Percentiles rank a stretch among this genome's conserved stretches.
phyloP scores from a whole-genome alignment of 2,329 filamentous ascomycete genomes.

The Colletotrichum brevisporum region DNA sequence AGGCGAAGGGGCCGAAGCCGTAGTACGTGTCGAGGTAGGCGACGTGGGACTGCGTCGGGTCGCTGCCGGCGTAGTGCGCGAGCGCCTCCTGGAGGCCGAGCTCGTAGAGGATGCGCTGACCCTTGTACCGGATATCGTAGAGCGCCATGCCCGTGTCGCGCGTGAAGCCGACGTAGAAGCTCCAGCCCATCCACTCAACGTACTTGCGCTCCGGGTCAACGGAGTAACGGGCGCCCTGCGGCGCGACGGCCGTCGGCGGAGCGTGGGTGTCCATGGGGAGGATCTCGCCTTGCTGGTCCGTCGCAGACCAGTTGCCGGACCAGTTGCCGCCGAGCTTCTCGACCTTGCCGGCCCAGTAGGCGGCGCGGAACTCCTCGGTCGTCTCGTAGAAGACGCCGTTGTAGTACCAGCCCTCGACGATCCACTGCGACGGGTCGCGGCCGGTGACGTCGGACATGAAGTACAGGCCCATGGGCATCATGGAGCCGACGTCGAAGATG shows the following conservation, averaged over 20 bases:
- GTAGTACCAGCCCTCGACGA: constrained; percentile 66
- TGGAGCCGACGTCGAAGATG: constrained; percentile 57
- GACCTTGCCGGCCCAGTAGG: constrained; percentile 59
- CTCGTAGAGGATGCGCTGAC: constrained; percentile 69
- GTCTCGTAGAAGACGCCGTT: constrained; percentile 66
- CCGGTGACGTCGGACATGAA: constrained; percentile 64
- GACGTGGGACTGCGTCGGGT: constrained; percentile 64
- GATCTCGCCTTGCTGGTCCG: constrained; percentile 55
- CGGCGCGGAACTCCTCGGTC: constrained; percentile 61
- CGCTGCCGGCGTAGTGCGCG: constrained; percentile 74
- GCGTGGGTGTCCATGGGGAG: constrained; percentile 53
- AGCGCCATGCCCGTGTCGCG: constrained; percentile 64
- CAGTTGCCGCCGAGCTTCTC: constrained; percentile 62
- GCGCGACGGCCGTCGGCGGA: constrained; percentile 44
- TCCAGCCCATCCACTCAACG: constrained; percentile 66
- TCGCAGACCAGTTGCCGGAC: constrained; percentile 62
- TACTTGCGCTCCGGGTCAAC: constrained; percentile 60
- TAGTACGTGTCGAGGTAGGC: constrained; percentile 63
- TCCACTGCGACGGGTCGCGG: constrained; percentile 65
- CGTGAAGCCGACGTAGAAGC: constrained; percentile 66
- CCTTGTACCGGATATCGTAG: constrained; percentile 67
- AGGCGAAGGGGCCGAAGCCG: constrained; percentile 62
- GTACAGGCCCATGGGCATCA: constrained; percentile 61
- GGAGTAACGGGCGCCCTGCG: constrained; percentile 56
- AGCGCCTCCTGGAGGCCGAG: constrained; percentile 69